phyloP scores from a whole-genome alignment of 176 grass and related monocot species.

The Puya raimondii region DNA sequence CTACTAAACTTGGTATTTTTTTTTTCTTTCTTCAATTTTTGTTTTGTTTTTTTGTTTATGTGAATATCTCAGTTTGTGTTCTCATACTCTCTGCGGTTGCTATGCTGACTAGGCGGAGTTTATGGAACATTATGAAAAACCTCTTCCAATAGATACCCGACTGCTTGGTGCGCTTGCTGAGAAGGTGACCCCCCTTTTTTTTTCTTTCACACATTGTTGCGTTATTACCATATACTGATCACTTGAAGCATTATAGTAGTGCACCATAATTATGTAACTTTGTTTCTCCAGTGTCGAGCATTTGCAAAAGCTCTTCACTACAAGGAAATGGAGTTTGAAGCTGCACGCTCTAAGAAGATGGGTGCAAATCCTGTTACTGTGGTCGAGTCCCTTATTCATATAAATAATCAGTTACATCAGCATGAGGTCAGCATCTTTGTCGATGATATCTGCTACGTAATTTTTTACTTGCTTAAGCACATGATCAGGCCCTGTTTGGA shows the following conservation, averaged over 20 bases:
- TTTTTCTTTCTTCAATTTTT: neutral
- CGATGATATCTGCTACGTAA: neutral
- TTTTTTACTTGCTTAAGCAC: too few relatives aligned
- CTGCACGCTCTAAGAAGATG: slow-evolving; percentile 88
- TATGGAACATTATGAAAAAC: slow-evolving; percentile 99
- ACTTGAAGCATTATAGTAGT: slow-evolving; percentile 17
- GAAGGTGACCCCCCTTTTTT: slow-evolving; percentile 41
- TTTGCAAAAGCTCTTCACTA: slow-evolving; percentile 98
- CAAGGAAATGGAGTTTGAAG: slow-evolving; percentile 99
- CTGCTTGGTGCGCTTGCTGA: slow-evolving; percentile 96
- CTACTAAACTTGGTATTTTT: slow-evolving; percentile 80
- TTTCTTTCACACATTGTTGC: slow-evolving; percentile 13
- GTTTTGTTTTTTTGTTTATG: neutral
- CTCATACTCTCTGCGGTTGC: neutral
- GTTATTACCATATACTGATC: neutral
- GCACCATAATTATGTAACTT: slow-evolving; percentile 4
- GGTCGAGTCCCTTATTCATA: slow-evolving; percentile 97
- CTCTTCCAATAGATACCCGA: slow-evolving; percentile 97
- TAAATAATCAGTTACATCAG: slow-evolving; percentile 95
- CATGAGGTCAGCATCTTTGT: slow-evolving; percentile 66
- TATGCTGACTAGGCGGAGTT: slow-evolving; percentile 73
- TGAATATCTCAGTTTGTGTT: neutral
- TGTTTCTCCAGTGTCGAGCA: slow-evolving; percentile 64
- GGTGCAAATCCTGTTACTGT: slow-evolving; percentile 95
- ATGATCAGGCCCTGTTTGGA: too few relatives aligned